A percentile compares a stretch with the other conserved stretches of the same genome.
Evolutionary conservation across 2,329 filamentous ascomycete species (phyloP).

Genomic region (Verruconis gallopava): DNA sequence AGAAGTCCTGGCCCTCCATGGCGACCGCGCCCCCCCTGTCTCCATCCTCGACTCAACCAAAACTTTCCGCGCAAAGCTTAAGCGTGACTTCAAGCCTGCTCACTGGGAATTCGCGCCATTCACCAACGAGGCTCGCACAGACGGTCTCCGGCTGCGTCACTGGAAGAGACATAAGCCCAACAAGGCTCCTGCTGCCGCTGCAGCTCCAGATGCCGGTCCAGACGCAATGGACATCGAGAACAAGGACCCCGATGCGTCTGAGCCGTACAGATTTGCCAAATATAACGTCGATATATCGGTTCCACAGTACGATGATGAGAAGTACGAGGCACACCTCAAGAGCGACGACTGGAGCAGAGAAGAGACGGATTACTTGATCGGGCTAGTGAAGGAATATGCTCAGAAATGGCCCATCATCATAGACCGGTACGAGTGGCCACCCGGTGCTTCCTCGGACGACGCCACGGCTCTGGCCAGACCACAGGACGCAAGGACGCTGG

Average conservation of each 20-base stretch:
- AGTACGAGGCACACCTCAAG: constrained; percentile 65
- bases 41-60: constrained; percentile 11
- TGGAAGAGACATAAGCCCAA: constrained; percentile 50
- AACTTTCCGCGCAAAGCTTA: constrained; percentile 10
- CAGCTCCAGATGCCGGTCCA: constrained; percentile 27
- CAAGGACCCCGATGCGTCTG: constrained; percentile 25
- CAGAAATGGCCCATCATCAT: constrained; percentile 83
- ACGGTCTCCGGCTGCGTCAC: constrained; percentile 60
- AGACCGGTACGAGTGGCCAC: constrained; percentile 76
- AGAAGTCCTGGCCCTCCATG: constrained; percentile 10
- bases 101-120: constrained; percentile 49
- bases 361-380: constrained; percentile 85
- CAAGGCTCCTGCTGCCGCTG: constrained; percentile 14
- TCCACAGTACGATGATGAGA: constrained; percentile 72
- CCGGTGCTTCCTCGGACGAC: constrained; percentile 17
- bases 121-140: constrained; percentile 61
- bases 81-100: constrained; percentile 7
- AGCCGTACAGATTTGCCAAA: constrained; percentile 57
- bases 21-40: constrained; percentile 11
- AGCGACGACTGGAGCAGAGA: constrained; percentile 75
- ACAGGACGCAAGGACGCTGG: constrained; percentile 51
- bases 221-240: constrained; percentile 9
- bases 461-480: constrained; percentile 3
- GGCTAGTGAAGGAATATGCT: constrained; percentile 63
- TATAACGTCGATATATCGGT: constrained; percentile 73